A percentile compares a stretch with the other conserved stretches of the same genome.
Evolutionary conservation across 2,329 filamentous ascomycete genomes (phyloP).

Genomic region (Colletotrichum sp.): DNA sequence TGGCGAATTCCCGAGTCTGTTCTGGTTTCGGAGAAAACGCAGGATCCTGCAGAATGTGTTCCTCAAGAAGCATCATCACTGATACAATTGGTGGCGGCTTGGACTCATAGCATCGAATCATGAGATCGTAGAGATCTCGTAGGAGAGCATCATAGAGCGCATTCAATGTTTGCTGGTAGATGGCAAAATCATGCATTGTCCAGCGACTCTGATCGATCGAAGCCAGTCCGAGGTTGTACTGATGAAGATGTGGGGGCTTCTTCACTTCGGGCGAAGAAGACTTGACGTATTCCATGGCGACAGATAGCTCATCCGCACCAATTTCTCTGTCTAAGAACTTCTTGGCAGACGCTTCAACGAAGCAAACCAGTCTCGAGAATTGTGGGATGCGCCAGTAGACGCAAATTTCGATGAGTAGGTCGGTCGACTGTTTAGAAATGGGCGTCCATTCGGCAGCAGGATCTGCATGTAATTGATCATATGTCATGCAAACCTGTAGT

Average conservation of each 20-base stretch:
- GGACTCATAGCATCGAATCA: conserved; percentile 87
- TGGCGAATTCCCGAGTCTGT: conserved; percentile 74
- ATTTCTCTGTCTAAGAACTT: conserved; percentile 88
- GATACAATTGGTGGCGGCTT: conserved; percentile 83
- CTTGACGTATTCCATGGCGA: conserved; percentile 83
- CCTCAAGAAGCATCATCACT: conserved; percentile 80
- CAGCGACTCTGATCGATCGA: conserved; percentile 66
- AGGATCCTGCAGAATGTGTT: conserved; percentile 80
- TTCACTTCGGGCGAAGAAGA: conserved; percentile 70
- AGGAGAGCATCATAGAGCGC: conserved; percentile 81
- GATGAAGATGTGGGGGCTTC: conserved; percentile 61
- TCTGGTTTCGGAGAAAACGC: conserved; percentile 74
- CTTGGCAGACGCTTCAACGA: conserved; percentile 83
- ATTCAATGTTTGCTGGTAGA: conserved; percentile 77
- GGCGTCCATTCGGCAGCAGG: conserved; percentile 53
- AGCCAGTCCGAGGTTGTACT: conserved; percentile 53
- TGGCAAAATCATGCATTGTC: conserved; percentile 71
- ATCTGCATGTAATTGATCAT: conserved; percentile 63
- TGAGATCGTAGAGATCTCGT: conserved; percentile 84
- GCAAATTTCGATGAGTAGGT: conserved; percentile 84
- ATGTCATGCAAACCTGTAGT: conserved; percentile 75
- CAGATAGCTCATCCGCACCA: conserved; percentile 79
- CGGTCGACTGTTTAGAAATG: conserved; percentile 79
- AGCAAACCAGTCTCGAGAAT: conserved; percentile 78
- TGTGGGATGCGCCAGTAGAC: conserved; percentile 89